Percentiles rank a stretch among this genome's conserved stretches.
Conservation (phyloP, 768 basidiomycete species). For the Suillus americanus region DNA sequence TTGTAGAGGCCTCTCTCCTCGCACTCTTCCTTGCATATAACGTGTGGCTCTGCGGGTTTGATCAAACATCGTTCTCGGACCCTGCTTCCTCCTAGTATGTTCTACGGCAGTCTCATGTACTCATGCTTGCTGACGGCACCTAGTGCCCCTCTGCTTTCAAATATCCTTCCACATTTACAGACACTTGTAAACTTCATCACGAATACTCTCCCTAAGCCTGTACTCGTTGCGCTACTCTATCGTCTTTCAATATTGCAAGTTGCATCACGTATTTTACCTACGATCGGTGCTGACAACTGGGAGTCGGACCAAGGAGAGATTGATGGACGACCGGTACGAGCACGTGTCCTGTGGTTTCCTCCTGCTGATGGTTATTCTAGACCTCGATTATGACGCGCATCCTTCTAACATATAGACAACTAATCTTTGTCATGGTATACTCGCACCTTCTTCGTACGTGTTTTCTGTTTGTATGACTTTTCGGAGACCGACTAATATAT, state of each 20-base stretch:
- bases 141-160: constrained; percentile 74
- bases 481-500: constrained; percentile 5
- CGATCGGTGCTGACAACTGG: constrained; percentile 81
- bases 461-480: neutral
- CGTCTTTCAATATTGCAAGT: constrained; percentile 79
- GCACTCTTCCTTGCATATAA: constrained; percentile 89
- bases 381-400: constrained; percentile 75
- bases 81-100: constrained; percentile 78
- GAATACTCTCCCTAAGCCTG: constrained; percentile 83
- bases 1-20: constrained; percentile 87
- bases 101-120: neutral
- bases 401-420: constrained; percentile 79
- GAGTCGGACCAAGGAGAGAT: constrained; percentile 64
- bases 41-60: constrained; percentile 86
- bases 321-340: constrained; percentile 64
- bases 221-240: constrained; percentile 76
- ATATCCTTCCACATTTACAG: constrained; percentile 80
- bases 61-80: constrained; percentile 69
- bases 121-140: constrained; percentile 10
- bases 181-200: constrained; percentile 78
- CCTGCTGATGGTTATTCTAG: constrained; percentile 34
- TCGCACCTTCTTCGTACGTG: constrained; percentile 79
- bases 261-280: constrained; percentile 80
- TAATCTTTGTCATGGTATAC: constrained; percentile 84
- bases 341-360: constrained; percentile 3